Evolutionary conservation across 768 basidiomycete genomes (phyloP).

Genomic region (Lactarius hatsudake): DNA sequence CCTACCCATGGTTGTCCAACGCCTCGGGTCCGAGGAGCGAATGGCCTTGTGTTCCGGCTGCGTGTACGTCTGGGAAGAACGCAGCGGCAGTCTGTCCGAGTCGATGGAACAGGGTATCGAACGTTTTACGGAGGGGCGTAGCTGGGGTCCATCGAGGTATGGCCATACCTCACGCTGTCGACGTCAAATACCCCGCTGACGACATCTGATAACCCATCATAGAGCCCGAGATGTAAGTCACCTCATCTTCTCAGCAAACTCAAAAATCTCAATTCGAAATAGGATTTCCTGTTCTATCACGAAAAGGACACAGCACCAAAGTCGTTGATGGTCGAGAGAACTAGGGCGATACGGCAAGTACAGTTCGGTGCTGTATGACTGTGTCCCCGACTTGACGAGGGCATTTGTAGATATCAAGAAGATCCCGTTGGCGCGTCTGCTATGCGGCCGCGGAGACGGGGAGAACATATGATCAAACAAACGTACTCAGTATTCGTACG

Average conservation of each 20-base stretch:
- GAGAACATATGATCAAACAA: conserved; percentile 37
- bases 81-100: conserved; percentile 35
- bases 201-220: not conserved
- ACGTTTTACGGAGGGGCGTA: conserved; percentile 39
- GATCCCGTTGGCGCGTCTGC: conserved; percentile 25
- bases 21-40: conserved; percentile 41
- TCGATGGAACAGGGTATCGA: conserved; percentile 38
- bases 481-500: conserved; percentile 41
- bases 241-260: not conserved
- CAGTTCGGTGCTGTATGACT: not conserved
- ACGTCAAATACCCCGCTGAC: conserved; percentile 5
- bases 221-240: conserved; percentile 25
- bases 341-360: conserved; percentile 30
- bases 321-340: conserved; percentile 30
- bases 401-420: conserved; percentile 29
- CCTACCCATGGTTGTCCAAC: conserved; percentile 39
- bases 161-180: conserved; percentile 1
- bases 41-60: conserved; percentile 36
- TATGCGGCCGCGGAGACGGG: conserved; percentile 25
- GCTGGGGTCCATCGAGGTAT: conserved; percentile 41
- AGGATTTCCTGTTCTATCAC: conserved; percentile 42
- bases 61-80: conserved; percentile 43
- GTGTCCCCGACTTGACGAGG: not conserved
- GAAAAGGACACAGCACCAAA: conserved; percentile 37
- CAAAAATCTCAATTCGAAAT: not conserved